These are phyloP conservation scores for Apocynum venetum DNA, from an alignment of 257 asterid genomes.

Conservation along the genomic window DNA sequence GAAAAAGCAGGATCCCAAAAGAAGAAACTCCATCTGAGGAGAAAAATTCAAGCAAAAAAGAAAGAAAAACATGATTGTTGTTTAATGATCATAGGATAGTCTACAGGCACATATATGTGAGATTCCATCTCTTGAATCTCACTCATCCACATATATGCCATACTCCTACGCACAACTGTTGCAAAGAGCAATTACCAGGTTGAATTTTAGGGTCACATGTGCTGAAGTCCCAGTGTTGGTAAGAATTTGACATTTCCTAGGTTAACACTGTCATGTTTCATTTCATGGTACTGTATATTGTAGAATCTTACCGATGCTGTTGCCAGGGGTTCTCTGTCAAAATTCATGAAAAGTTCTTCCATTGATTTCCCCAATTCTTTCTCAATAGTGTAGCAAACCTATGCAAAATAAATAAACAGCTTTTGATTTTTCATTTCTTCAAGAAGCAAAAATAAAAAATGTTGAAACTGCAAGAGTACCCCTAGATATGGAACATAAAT, in stretches of 20 bases:
- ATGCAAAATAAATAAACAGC: constrained; percentile 20
- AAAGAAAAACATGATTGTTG: too few species aligned
- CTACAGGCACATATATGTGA: too few species aligned
- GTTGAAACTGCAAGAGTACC: background rate
- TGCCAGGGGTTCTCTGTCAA: constrained; percentile 74
- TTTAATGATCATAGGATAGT: too few species aligned
- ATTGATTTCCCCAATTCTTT: constrained; percentile 72
- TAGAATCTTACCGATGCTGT: constrained; percentile 83
- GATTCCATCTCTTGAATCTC: background rate
- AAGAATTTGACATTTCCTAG: background rate
- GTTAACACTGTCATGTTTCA: background rate
- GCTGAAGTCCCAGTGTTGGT: background rate
- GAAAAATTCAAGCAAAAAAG: too few species aligned
- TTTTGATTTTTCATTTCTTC: background rate
- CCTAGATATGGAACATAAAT: background rate
- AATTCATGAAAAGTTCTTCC: constrained; percentile 71
- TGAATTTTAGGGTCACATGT: background rate
- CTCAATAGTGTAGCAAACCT: constrained; percentile 72
- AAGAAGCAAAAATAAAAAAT: background rate
- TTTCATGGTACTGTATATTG: constrained; percentile 4
- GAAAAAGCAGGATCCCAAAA: too few species aligned
- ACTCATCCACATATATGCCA: background rate
- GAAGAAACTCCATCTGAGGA: background rate
- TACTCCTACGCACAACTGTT: background rate
- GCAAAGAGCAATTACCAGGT: background rate